Base-by-base conservation (phyloP, 2,329 filamentous ascomycete genomes). In the Calonectria pseudoturangicola region DNA sequence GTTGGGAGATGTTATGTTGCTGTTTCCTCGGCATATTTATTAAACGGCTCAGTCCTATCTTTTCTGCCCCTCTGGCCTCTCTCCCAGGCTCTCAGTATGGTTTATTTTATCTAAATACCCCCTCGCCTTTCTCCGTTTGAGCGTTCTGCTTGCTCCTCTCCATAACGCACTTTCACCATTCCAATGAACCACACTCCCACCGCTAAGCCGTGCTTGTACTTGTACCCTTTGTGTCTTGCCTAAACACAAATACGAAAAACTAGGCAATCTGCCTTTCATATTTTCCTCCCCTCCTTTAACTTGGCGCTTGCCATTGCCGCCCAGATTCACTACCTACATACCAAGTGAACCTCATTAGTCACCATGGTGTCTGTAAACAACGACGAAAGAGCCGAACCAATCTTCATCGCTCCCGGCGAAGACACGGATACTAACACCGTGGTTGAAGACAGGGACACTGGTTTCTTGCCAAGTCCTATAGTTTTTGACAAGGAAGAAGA, bases 381-480 rank as follows among this genome's bases (percentile, higher is more conserved):
- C 15, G 63, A 76, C 16, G 73, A 69, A 39, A 67, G 70, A 39
- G 65, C n/a, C n/a, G 21, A 33, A 10, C 33, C 54, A 9, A 10
- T 68, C 7, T 39, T 41, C 33, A 12, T 48, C 43, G 25, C 28
- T 45, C 33, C 47, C 63, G 71, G 71, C 12, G 71, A 74, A 33
- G 68, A 74, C 4, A 72, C 66, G 9, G 70, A 75, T 33, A 66
- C 62, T 13, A 58, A 68, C 18, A 78, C 76, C 7, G 48, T 75
- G 16, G 58, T 71, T 15, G 76, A 72, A 21, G 66, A 73, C 18
- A 74, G 65, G 27, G 73, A 66, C 54, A 66, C 21, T 6, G 28
- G 28, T 16, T 21, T 12, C 28, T 16, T 16, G 2, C 58, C 65
- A 18, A 30, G 47, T 10, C 25, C 45, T n/a, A 28, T 15, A 25